Evolutionary conservation across 2,329 filamentous ascomycete genomes (phyloP).

Genomic region (Trichoderma gracile): DNA sequence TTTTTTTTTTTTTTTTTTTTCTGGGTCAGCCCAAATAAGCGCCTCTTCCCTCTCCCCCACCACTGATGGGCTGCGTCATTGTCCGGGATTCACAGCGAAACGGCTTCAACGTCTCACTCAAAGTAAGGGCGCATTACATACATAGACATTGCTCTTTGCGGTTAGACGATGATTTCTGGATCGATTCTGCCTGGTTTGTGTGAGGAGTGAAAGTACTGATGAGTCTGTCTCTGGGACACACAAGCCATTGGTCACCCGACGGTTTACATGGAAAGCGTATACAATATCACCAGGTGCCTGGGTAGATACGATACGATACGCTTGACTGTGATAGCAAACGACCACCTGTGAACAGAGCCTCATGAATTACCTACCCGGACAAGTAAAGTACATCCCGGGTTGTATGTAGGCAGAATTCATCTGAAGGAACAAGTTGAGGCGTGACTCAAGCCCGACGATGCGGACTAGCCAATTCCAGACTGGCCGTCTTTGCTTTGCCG

Average conservation of each 20-base stretch:
- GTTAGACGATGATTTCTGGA: neutral
- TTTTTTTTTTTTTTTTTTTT: constrained; percentile 22
- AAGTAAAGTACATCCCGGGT: neutral
- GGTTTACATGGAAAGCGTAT: too few species aligned
- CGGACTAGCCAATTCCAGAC: neutral
- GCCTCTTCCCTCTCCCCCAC: constrained; percentile 12
- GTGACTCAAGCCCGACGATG: constrained; percentile 3
- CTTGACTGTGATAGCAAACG: too few species aligned
- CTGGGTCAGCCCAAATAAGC: neutral
- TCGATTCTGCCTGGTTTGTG: neutral
- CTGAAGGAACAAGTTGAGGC: neutral
- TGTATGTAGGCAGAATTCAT: neutral
- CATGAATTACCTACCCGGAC: too few species aligned
- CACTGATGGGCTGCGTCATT: constrained; percentile 9
- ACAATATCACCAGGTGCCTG: too few species aligned
- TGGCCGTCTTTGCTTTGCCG: neutral
- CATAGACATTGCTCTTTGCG: constrained; percentile 3
- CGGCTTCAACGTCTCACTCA: neutral
- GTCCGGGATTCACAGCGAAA: neutral
- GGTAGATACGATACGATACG: too few species aligned
- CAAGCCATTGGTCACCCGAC: neutral
- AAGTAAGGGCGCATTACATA: neutral
- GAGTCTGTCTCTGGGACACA: neutral
- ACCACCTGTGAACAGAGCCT: too few species aligned
- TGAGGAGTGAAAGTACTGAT: too few species aligned